Evolutionary conservation across 768 basidiomycete species (phyloP).

Genomic region (Auriscalpium orientale): DNA sequence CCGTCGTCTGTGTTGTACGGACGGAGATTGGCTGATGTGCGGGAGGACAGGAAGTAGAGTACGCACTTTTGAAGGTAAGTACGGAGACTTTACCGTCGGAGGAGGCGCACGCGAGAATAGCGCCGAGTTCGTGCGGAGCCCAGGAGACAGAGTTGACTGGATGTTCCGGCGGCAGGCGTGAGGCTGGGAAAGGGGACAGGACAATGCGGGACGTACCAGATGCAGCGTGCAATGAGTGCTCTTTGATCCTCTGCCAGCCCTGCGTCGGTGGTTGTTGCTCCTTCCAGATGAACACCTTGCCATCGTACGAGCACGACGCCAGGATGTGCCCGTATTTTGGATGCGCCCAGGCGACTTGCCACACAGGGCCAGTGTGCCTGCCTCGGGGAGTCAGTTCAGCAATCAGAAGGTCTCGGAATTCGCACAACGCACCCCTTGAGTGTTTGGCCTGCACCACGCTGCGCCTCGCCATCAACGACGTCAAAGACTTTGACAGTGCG

Average conservation of each 20-base stretch:
- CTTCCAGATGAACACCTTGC: constrained; percentile 97
- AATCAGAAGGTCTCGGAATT: background rate
- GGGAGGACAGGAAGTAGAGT: too few species aligned
- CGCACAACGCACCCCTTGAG: constrained; percentile 59
- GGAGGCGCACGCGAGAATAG: constrained; percentile 93
- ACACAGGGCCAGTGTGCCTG: constrained; percentile 95
- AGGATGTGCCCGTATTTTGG: constrained; percentile 96
- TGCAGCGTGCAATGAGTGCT: constrained; percentile 89
- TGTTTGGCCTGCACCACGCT: constrained; percentile 59
- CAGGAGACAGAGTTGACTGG: constrained; percentile 95
- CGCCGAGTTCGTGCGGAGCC: constrained; percentile 98
- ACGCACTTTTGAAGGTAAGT: constrained; percentile 89
- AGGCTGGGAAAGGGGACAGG: background rate
- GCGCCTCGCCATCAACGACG: constrained; percentile 80
- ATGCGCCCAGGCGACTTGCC: constrained; percentile 98
- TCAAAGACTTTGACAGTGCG: constrained; percentile 93
- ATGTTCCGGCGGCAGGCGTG: background rate
- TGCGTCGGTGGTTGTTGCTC: constrained; percentile 51
- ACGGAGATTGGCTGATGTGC: background rate
- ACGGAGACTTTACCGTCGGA: constrained; percentile 97
- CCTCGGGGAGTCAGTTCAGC: background rate
- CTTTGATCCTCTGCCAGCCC: constrained; percentile 91
- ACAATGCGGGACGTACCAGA: constrained; percentile 52
- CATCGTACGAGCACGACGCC: constrained; percentile 97
- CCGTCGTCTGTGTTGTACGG: constrained; percentile 66